These are phyloP conservation scores for Amanita rimosa DNA, from an alignment of 768 basidiomycete species.

Conservation along the genomic window DNA sequence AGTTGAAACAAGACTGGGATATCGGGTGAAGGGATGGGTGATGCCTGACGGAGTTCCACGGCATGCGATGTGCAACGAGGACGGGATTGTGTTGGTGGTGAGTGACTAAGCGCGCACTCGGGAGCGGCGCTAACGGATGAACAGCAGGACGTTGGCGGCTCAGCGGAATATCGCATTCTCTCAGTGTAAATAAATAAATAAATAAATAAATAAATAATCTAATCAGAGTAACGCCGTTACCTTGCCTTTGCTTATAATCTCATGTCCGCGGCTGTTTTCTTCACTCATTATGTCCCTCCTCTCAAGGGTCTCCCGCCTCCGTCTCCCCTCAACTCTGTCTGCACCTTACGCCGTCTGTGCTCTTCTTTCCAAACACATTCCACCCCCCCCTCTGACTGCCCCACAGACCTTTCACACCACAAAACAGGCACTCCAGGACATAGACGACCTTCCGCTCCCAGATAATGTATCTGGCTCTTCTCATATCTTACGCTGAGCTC, in stretches of 20 bases:
- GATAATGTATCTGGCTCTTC: conserved; percentile 33
- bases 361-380: conserved; percentile 26
- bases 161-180: background rate
- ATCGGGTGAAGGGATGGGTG: conserved; percentile 21
- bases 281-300: conserved; percentile 11
- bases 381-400: conserved; percentile 6
- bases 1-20: conserved; percentile 36
- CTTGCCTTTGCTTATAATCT: conserved; percentile 23
- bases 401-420: conserved; percentile 31
- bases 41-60: conserved; percentile 13
- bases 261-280: conserved; percentile 12
- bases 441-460: conserved; percentile 29
- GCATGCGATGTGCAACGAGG: conserved; percentile 44
- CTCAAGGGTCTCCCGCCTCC: conserved; percentile 6
- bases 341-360: conserved; percentile 8
- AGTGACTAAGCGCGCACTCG: conserved; percentile 11
- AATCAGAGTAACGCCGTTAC: background rate
- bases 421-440: conserved; percentile 21
- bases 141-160: background rate
- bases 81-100: conserved; percentile 39
- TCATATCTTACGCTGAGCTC: conserved; percentile 5
- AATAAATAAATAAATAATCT: background rate
- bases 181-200: background rate
- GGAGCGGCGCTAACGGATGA: background rate
- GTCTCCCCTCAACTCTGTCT: conserved; percentile 8